Evolutionary conservation across 345 rosid genomes (phyloP), one percentile per base, ranked within the genome.

Genomic region (Camelina laxa): DNA sequence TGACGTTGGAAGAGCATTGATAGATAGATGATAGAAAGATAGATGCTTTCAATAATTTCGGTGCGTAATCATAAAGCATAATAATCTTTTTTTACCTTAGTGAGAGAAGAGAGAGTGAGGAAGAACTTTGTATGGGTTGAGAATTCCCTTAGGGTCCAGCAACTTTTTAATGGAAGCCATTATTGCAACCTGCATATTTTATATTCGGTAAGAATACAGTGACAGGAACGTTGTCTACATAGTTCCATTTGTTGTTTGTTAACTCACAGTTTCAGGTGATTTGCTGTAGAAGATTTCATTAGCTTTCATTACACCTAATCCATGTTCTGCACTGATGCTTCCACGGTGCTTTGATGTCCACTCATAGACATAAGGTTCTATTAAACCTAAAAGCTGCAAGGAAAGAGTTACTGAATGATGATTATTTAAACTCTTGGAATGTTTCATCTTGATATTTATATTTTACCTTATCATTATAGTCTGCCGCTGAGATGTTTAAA

Each of bases 251-350:
- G 63, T 61, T 31, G 50, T 55, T 22, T 55, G 36, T 55, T 9
- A 67, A 80, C 96, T 80, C 70, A 94, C 98, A 5, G 86, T 75
- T 90, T 83, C 81, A 55, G 82, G 88, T 30, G 97, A 72, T 78
- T 95, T 95, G 86, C 91, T 95, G 78, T 95, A 95, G 45, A 79
- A 80, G 60, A 92, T 87, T 81, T 89, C 74, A 60, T 87, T 85
- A 69, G 99, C 96, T 82, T 92, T 92, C 99, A 95, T 89, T 79
- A 88, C 81, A 83, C 99, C 98, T 66, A 91, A 75, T 56, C 99
- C 99, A 62, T 95, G 99, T 81, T 95, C 98, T 0, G 99, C 99
- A 67, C 99, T 92, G 79, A 90, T 92, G 78, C 99, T 94, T 57
- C 98, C 97, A 20, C 85, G 83, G 80, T 89, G 91, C 73, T 83